Base-by-base conservation (phyloP, 78 protist species). In the Dictyostelium firmibasis region DNA sequence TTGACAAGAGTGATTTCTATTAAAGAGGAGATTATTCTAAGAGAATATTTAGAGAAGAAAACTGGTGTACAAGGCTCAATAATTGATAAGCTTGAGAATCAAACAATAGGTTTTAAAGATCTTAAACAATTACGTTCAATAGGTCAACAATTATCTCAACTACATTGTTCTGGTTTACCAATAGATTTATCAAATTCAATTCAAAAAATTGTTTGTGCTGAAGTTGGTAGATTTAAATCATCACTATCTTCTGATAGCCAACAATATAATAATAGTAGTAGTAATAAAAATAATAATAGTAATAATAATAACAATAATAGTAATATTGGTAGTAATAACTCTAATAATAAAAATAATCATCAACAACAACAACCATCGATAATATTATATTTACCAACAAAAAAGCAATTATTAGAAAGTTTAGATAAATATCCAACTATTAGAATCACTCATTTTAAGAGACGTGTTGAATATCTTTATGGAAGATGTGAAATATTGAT, bases 221-320 rank as follows among this genome's bases (percentile, higher is more conserved):
- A 85, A 33, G 75, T 74, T 27, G 92, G 92, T n/a, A 41, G 75
- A 74, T 85, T 85, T 60, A 36, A 72, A 18, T 41, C 69, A 25
- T 13, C 72, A 11, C 6, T 85, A 3, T 6, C 18, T 9, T n/a
- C 27, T n/a, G 27, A 74, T 23, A 3, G 13, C 0, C 5, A 16
- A 13, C 62, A 50, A 50, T 18, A 50, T 14, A 16, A 50, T 50
- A 50, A 50, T 50, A 50, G 14, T 50, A 50, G n/a, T 16, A 50
- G 16, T 50, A 50, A 50, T 50, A 16, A 18, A 1, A 6, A 1
- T 25, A 27, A 64, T 8, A 25, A 53, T 23, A 3, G 20, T 10
- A 4, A 1, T 27, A 50, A 16, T 50, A 50, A 50, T 50, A 16
- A 16, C 53, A 44, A 8, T 47, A 47, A 47, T 47, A 11, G 5